phyloP scores from a whole-genome alignment of 2,329 filamentous ascomycete species.

The Cercospora berteroae region DNA sequence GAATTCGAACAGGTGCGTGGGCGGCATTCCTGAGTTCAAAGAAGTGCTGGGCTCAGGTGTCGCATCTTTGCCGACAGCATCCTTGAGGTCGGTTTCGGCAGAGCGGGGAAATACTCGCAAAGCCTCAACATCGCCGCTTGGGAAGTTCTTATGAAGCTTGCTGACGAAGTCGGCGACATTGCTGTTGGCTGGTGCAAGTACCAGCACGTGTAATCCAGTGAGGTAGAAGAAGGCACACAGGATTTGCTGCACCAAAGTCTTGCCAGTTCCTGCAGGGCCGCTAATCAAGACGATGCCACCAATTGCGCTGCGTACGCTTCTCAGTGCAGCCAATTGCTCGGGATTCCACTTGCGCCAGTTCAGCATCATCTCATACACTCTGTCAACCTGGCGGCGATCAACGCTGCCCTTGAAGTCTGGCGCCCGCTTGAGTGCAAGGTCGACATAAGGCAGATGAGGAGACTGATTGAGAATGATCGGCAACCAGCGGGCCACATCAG shows the following conservation, averaged over 20 bases:
- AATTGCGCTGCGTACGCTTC: slow-evolving; percentile 17
- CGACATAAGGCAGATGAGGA: slow-evolving; percentile 8
- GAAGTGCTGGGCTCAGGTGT: not conserved
- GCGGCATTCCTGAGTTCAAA: not conserved
- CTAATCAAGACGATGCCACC: slow-evolving; percentile 21
- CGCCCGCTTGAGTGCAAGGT: slow-evolving; percentile 16
- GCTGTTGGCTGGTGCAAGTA: slow-evolving; percentile 24
- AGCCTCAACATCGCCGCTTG: slow-evolving; percentile 12
- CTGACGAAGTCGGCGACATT: slow-evolving; percentile 24
- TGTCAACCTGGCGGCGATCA: slow-evolving; percentile 6
- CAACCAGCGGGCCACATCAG: slow-evolving; percentile 19
- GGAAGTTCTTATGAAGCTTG: slow-evolving; percentile 22
- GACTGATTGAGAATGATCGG: slow-evolving; percentile 21
- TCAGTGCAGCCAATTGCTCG: slow-evolving; percentile 22
- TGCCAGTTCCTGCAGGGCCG: slow-evolving; percentile 24
- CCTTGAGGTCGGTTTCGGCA: slow-evolving; percentile 15
- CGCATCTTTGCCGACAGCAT: slow-evolving; percentile 1
- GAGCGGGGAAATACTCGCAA: slow-evolving; percentile 20
- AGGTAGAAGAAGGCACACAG: slow-evolving; percentile 23
- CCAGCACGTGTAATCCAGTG: slow-evolving; percentile 23
- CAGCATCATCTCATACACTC: slow-evolving; percentile 17
- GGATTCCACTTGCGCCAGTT: slow-evolving; percentile 20
- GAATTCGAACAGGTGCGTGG: slow-evolving; percentile 18
- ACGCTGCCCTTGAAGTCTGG: not conserved
- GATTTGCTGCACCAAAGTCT: slow-evolving; percentile 20